phyloP scores from a whole-genome alignment of 192 early-diverging fungal genomes.

The Coemansia sp. region DNA sequence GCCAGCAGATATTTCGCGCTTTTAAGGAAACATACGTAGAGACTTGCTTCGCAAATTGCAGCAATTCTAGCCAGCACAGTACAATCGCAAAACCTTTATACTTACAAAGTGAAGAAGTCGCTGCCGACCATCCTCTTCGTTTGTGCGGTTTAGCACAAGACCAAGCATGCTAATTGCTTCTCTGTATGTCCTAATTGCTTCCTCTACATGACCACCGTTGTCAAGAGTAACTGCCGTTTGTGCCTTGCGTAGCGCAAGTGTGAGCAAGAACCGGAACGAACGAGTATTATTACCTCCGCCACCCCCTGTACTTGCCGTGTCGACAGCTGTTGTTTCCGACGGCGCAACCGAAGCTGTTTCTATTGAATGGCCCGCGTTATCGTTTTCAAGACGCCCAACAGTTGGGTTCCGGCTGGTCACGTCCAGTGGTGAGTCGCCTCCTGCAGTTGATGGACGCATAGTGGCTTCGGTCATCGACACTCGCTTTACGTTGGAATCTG shows the following conservation, averaged over 20 bases:
- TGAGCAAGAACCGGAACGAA: constrained; percentile 54
- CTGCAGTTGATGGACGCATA: constrained; percentile 24
- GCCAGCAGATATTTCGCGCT: too few relatives aligned
- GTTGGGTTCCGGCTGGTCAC: not conserved
- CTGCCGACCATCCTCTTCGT: constrained; percentile 50
- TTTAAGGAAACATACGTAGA: too few relatives aligned
- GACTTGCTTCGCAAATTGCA: too few relatives aligned
- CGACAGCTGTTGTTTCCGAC: constrained; percentile 8
- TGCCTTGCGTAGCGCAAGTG: constrained; percentile 52
- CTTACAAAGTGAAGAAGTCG: constrained; percentile 55
- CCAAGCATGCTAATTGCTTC: constrained; percentile 58
- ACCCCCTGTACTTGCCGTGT: constrained; percentile 2
- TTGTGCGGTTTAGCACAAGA: constrained; percentile 49
- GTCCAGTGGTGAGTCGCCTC: constrained; percentile 18
- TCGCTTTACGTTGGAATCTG: constrained; percentile 1
- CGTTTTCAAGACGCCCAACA: not conserved
- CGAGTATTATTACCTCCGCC: constrained; percentile 49
- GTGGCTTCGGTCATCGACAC: constrained; percentile 6
- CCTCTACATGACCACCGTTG: constrained; percentile 49
- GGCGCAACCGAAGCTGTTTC: not conserved
- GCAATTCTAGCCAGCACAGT: too few relatives aligned
- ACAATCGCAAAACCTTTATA: not conserved
- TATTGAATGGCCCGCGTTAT: not conserved
- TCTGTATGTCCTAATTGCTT: constrained; percentile 50
- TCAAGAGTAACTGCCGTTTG: constrained; percentile 53